phyloP scores from a whole-genome alignment of 2,329 filamentous ascomycete genomes.

The Talaromyces sp. region DNA sequence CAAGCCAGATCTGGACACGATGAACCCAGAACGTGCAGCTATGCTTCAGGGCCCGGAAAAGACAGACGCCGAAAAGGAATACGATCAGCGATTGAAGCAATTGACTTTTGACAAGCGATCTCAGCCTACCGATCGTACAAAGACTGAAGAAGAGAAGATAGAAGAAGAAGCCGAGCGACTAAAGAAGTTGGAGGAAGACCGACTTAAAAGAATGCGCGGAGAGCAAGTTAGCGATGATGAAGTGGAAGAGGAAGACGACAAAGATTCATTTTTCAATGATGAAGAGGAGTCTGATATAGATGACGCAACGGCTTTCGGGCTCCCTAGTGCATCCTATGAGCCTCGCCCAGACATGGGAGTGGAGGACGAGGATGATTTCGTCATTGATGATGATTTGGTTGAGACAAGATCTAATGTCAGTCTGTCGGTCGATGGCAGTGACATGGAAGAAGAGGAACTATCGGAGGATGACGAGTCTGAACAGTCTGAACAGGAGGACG shows the following conservation, averaged over 20 bases:
- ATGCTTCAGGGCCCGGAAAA: conserved; percentile 64
- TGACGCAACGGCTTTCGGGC: conserved; percentile 64
- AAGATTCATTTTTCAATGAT: conserved; percentile 36
- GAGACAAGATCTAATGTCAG: conserved; percentile 71
- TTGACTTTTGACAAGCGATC: conserved; percentile 83
- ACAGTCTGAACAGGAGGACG: conserved; percentile 61
- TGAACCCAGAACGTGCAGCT: conserved; percentile 66
- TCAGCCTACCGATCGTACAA: conserved; percentile 81
- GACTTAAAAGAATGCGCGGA: conserved; percentile 83
- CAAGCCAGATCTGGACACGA: conserved; percentile 50
- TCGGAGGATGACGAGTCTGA: conserved; percentile 48
- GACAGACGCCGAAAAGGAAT: conserved; percentile 76
- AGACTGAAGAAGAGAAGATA: conserved; percentile 84
- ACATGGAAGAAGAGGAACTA: conserved; percentile 59
- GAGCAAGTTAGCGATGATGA: conserved; percentile 69
- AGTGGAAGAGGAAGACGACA: conserved; percentile 47
- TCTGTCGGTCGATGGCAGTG: conserved; percentile 44
- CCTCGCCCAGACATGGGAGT: conserved; percentile 62
- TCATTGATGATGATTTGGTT: conserved; percentile 85
- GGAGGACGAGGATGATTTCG: conserved; percentile 92
- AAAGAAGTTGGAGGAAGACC: conserved; percentile 79
- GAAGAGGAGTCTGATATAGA: conserved; percentile 47
- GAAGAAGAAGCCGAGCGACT: conserved; percentile 76
- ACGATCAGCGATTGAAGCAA: conserved; percentile 80
- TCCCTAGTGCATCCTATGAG: conserved; percentile 50